A percentile compares a stretch with the other conserved stretches of the same genome.
These are phyloP conservation scores for Metarhizium brunneum DNA, from an alignment of 2,329 filamentous ascomycete genomes.

Conservation along the genomic window DNA sequence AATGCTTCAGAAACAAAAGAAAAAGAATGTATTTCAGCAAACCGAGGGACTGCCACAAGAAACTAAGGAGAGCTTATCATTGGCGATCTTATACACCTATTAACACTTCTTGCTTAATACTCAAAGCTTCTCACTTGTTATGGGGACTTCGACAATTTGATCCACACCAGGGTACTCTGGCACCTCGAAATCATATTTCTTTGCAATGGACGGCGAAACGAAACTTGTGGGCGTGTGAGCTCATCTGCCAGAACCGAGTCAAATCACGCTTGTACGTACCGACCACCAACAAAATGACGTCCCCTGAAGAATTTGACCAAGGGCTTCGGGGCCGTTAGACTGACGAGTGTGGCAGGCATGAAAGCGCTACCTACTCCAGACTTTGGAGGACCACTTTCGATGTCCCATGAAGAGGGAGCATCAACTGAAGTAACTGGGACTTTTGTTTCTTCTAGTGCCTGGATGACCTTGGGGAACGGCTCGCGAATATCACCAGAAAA, in stretches of 20 bases:
- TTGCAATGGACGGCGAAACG: slow-evolving; percentile 64
- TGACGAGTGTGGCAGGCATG: slow-evolving; percentile 72
- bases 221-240: slow-evolving; percentile 46
- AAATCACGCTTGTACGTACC: slow-evolving; percentile 36
- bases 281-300: slow-evolving; percentile 83
- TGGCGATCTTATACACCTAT: background rate
- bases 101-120: background rate
- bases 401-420: slow-evolving; percentile 90
- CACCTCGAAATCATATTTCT: slow-evolving; percentile 78
- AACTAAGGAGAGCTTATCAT: background rate
- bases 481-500: slow-evolving; percentile 90
- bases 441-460: slow-evolving; percentile 60
- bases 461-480: slow-evolving; percentile 77
- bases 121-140: slow-evolving; percentile 44
- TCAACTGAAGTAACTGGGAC: slow-evolving; percentile 83
- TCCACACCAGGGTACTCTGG: slow-evolving; percentile 79
- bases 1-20: background rate
- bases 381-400: slow-evolving; percentile 72
- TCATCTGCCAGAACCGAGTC: background rate
- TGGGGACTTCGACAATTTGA: slow-evolving; percentile 71
- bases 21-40: slow-evolving; percentile 1
- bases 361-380: slow-evolving; percentile 72
- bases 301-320: slow-evolving; percentile 76
- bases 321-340: slow-evolving; percentile 88
- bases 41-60: background rate